Base-by-base conservation (phyloP, 1,284 basidiomycete species). In the Ustilago curta region DNA sequence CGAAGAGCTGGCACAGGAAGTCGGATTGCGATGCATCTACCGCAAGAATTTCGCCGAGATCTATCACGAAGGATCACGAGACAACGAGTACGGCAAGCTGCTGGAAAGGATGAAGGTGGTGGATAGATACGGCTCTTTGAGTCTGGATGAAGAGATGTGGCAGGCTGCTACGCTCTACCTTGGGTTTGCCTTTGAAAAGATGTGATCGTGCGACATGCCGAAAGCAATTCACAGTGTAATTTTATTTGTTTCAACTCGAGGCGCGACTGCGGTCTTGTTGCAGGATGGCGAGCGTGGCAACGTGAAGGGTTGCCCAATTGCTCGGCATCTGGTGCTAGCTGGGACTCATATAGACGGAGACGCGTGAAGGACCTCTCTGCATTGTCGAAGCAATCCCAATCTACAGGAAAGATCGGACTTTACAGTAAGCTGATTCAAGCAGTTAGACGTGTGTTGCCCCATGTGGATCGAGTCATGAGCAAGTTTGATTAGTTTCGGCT, bases 1-100 rank as follows among this genome's bases (percentile, higher is more conserved):
- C 83, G 91, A 92, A 48, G 86, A 89, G 70, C 87, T 98, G 79
- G 96, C 96, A 3, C 87, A 88, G 2, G 92, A 97, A 82, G 95
- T 93, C 82, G 89, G 90, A 18, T 88, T 99, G 19, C 85, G 89
- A 51, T 88, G 90, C 8, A 81, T 91, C 4, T 98, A 95, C 87
- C 91, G 90, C 81, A 89, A 92, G 82, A 91, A 93, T 72, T 99
- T 99, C 52, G 78, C 75, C 25, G 65, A 83, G 49, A 71, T 84
- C 27, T 80, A 80, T 39, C 48, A 69, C 31, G 76, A 83, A 19
- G 77, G 69, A 1, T 65, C 67, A n/a, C 42, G 50, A 5, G 39
- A 64, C 8, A 27, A 35, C 14, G 61, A 66, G 25, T 67, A 76
- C 19, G 76, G 76, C n/a, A 49, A 53, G 21, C 61, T 79, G 35